Evolutionary conservation across 2,329 filamentous ascomycete genomes (phyloP), one percentile per base, ranked within the genome.

Genomic region (Teratosphaeria nubilosa): DNA sequence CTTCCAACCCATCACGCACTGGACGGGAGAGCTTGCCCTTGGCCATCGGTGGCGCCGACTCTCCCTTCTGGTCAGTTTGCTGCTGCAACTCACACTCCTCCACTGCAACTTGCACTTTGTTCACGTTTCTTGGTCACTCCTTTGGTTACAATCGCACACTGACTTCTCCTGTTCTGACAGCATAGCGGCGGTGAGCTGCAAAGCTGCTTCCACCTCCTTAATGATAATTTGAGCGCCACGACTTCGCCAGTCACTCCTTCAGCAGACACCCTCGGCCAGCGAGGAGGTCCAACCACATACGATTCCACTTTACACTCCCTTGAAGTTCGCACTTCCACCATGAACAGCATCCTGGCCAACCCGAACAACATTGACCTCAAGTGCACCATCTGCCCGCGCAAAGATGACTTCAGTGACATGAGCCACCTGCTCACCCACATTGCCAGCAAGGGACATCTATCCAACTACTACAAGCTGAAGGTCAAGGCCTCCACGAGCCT

Each of bases 341-440:
- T 30, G 51, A 53, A 30, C 25, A 53, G 30, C 22, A 16, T 53
- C 16, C 51, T 53, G 25, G 25, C 51, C 10, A 34, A 53, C 24
- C 25, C 51, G 25, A 53, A 34, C 20, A 53, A 53, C 51, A 53
- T 53, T 24, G 51, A 31, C 16, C 27, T 30, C 51, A 53, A 53
- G 24, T 97, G 92, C 82, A 85, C 80, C 68, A 86, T 96, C 65
- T 97, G 92, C 71, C 86, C 88, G 37, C 89, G 86, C 64, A 82
- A 81, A 60, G 89, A 90, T 45, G 82, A 76, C 31, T 96, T 96
- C 75, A 95, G 90, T 58, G 92, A 97, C 73, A 80, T 91, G 51
- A 96, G 91, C 34, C 92, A 96, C 73, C 79, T 96, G 41, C 82
- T 97, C 69, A 97, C 92, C 13, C 92, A 97, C 70, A 84, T 96